These are phyloP conservation scores for Alternaria panax DNA, from an alignment of 2,329 filamentous ascomycete species.

Conservation along the genomic window DNA sequence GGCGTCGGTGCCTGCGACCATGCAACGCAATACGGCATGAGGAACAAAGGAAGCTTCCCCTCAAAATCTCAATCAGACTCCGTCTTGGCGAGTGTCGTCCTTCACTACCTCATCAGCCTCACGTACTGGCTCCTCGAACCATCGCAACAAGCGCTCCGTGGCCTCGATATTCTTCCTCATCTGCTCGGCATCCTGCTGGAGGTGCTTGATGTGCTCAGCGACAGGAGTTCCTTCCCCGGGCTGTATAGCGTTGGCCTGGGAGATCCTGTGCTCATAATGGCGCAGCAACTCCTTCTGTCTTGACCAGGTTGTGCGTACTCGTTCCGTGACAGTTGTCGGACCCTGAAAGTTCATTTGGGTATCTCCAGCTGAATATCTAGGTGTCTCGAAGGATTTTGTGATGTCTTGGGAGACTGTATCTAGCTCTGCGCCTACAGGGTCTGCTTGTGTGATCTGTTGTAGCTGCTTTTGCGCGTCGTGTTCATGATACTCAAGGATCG, in stretches of 20 bases:
- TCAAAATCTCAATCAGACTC: neutral
- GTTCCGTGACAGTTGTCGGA: conserved; percentile 10
- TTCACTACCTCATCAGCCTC: conserved; percentile 16
- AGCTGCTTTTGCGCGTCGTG: conserved; percentile 27
- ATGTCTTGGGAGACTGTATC: neutral
- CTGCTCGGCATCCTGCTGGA: conserved; percentile 7
- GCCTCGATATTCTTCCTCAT: conserved; percentile 21
- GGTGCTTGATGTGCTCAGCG: conserved; percentile 1
- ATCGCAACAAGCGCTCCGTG: conserved; percentile 23
- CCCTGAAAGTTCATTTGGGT: neutral
- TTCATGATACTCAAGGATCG: conserved; percentile 24
- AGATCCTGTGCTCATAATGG: conserved; percentile 5
- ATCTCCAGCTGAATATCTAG: neutral
- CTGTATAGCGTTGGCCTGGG: conserved; percentile 5
- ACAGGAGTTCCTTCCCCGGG: conserved; percentile 4
- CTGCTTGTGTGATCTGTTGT: conserved; percentile 14
- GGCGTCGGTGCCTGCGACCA: neutral
- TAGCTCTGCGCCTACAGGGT: neutral
- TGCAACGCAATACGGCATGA: neutral
- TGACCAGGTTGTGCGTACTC: conserved; percentile 12
- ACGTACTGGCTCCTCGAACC: conserved; percentile 21
- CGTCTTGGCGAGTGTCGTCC: neutral
- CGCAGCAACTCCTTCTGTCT: conserved; percentile 15
- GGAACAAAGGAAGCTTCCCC: neutral
- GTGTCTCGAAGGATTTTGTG: neutral